Evolutionary conservation across 2,329 filamentous ascomycete species (phyloP), one percentile per base, ranked within the genome.

Genomic region (Ilyonectria sp.): DNA sequence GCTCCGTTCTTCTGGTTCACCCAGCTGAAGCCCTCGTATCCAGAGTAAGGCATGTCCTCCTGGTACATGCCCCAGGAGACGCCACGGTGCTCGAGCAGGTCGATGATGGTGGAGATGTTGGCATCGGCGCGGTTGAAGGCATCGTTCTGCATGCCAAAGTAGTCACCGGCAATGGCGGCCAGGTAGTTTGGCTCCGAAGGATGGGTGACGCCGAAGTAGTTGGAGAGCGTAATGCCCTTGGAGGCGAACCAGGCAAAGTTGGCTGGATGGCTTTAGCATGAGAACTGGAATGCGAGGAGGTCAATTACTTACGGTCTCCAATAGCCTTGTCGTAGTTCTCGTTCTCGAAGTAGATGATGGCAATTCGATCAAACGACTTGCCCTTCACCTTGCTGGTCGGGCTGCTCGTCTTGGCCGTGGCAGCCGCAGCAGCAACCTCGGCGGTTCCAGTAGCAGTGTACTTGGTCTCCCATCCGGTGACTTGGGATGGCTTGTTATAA

Each of bases 281-380:
- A 52, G n/a, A 19, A 2, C 1, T 23, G 33, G 6, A 9, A 5
- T 6, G 9, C 6, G 9, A 13, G 1, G 9, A 19, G 23, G 1
- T 9, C 8, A 19, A 13, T 21, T 23, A 82, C 86, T 75, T 72
- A 88, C 86, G 85, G 77, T 94, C 91, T 4, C 85, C 87, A 47
- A 85, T 84, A 2, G 92, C 90, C 74, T 90, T 87, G 50, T 89
- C 85, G 70, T 88, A 94, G 78, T 90, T 87, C 53, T 90, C 92
- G 78, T 94, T 95, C 82, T 94, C 93, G 52, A 94, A 85, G 91
- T 92, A 94, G 77, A 95, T 90, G 58, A 90, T 87, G 54, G 90
- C 89, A 69, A 93, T 90, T 17, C 93, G 89, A 77, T 94, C 87
- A 76, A 94, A 95, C 0, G 86, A 89, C 76, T 91, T 89, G 69